Percentiles rank a stretch among this genome's conserved stretches.
These are phyloP conservation scores for Fusarium austroafricanum DNA, from an alignment of 2,329 filamentous ascomycete species.

Conservation along the genomic window DNA sequence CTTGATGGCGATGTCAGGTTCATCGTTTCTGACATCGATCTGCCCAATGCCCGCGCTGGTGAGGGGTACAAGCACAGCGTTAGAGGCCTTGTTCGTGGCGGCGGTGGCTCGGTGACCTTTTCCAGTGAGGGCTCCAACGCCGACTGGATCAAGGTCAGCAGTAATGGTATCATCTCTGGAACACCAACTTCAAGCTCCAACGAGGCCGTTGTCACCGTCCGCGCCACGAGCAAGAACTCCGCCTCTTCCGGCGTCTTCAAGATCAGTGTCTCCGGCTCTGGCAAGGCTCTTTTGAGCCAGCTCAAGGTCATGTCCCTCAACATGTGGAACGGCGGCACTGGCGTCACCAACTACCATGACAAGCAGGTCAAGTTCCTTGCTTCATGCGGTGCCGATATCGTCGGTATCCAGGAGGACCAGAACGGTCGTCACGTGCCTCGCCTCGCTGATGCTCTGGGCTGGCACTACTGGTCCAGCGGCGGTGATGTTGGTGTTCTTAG, in stretches of 20 bases:
- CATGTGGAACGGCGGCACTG: constrained; percentile 54
- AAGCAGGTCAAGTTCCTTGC: constrained; percentile 55
- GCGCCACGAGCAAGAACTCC: constrained; percentile 45
- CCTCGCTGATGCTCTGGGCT: constrained; percentile 54
- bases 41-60: constrained; percentile 53
- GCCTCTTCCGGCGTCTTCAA: constrained; percentile 45
- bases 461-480: constrained; percentile 51
- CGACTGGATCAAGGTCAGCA: constrained; percentile 50
- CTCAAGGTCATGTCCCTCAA: constrained; percentile 55
- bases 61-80: constrained; percentile 50
- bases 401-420: constrained; percentile 54
- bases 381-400: constrained; percentile 49
- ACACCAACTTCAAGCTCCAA: constrained; percentile 43
- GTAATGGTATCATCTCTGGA: constrained; percentile 52
- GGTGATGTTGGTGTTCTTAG: constrained; percentile 52
- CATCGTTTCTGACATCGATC: constrained; percentile 46
- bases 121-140: constrained; percentile 39
- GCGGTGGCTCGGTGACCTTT: constrained; percentile 44
- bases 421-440: constrained; percentile 47
- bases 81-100: constrained; percentile 49
- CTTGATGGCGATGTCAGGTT: constrained; percentile 44
- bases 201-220: constrained; percentile 43
- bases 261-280: constrained; percentile 49
- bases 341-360: constrained; percentile 52
- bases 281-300: constrained; percentile 48